Percentiles rank a stretch among this genome's conserved stretches.
Conservation (phyloP, 2,329 filamentous ascomycete species). For the Clonostachys byssicola region DNA sequence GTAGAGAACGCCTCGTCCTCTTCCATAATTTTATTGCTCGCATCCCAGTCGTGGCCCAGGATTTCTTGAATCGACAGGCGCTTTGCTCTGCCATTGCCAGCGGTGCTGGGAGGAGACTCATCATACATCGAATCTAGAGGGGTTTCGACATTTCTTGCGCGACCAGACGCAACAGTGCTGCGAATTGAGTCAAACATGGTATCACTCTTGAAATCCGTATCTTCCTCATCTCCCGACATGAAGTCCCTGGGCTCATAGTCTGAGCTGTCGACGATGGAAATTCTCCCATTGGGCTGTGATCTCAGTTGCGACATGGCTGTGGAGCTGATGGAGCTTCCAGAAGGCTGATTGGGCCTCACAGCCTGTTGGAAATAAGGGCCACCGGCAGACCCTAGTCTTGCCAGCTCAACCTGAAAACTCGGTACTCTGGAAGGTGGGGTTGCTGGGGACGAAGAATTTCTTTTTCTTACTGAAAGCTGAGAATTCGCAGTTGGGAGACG, state of each 20-base stretch:
- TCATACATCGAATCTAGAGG: conserved; percentile 79
- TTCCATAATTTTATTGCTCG: conserved; percentile 54
- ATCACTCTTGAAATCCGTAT: conserved; percentile 75
- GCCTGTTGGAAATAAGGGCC: conserved; percentile 28
- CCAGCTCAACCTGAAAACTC: conserved; percentile 49
- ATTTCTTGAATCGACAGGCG: conserved; percentile 57
- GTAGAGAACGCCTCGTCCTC: conserved; percentile 56
- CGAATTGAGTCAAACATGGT: conserved; percentile 74
- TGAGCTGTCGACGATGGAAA: conserved; percentile 64
- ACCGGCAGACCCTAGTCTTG: conserved; percentile 37
- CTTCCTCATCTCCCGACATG: conserved; percentile 69
- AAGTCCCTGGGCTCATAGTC: conserved; percentile 64
- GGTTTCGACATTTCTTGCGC: conserved; percentile 62
- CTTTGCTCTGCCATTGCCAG: conserved; percentile 47
- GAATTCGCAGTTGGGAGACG: conserved; percentile 2
- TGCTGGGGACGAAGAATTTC: conserved; percentile 50
- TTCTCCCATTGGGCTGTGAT: conserved; percentile 20
- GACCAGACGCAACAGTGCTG: conserved; percentile 66
- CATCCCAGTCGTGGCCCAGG: conserved; percentile 49
- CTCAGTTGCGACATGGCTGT: conserved; percentile 31
- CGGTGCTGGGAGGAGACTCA: conserved; percentile 64
- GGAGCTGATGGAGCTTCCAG: conserved; percentile 35
- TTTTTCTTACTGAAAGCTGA: conserved; percentile 23
- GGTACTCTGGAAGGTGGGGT: conserved; percentile 50
- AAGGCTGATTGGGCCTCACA: conserved; percentile 33